Base-by-base conservation (phyloP, 2,329 filamentous ascomycete genomes). In the Phialocephala sp. region DNA sequence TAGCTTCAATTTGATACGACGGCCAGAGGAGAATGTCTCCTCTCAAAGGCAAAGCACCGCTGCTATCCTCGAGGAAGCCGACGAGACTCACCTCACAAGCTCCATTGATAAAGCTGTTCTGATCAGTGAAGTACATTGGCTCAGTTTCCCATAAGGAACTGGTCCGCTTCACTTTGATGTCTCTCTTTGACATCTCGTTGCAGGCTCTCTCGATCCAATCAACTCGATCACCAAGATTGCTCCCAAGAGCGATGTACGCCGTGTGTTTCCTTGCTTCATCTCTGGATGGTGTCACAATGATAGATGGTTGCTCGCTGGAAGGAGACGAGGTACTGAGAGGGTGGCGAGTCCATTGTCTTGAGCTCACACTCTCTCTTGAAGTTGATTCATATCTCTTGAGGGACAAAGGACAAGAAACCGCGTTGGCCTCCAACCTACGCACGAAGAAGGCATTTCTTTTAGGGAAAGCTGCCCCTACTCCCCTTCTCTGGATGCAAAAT, bases 41-140 rank as follows among this genome's bases (percentile, higher is more conserved):
- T 41, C 27, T 27, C 9, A 43, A 57, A 55, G 9, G 56, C 27
- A 3, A 32, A 32, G 27, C 27, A 32, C 3, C 6, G 27, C 6
- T 32, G 27, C 27, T 32, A 3, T 32, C 27, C 27, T 6, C 27
- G 27, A 32, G 36, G 8, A 20, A 18, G 50, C 32, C 8, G 27
- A 4, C 47, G 15, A 18, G 58, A 82, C 87, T 77, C 78, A 96
- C 93, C 88, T 97, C 92, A 77, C 93, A 97, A 64, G 89, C 94
- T 22, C 93, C 95, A 76, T 99, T 99, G 57, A 97, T 81, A 76
- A 99, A 99, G 36, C 87, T 86, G 68, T 89, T 89, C 77, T 99
- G 95, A 69, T 97, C 91, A 68, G 91, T 81, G 69, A 97, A 91
- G 78, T 99, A 99, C 95, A 99, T 99, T 24, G 95, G 93, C 72